phyloP scores from a whole-genome alignment of 257 asterid genomes.

The Solanum sejunctum region DNA sequence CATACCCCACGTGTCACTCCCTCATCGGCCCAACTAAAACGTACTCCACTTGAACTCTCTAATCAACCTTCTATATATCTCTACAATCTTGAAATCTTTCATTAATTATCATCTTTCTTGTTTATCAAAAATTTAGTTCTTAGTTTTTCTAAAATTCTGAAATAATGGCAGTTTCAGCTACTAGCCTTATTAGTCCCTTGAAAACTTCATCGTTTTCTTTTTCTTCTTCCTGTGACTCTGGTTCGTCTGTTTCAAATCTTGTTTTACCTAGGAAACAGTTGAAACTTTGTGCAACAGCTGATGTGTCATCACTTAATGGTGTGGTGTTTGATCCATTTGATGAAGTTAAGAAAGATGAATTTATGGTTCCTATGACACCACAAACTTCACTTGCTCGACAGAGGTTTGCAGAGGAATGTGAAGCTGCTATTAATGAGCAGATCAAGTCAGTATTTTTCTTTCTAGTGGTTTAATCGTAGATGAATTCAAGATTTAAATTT shows the following conservation, averaged over 20 bases:
- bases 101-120: not conserved
- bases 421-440: constrained; percentile 73
- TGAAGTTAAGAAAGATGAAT: constrained; percentile 60
- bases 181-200: not conserved
- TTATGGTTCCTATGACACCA: constrained; percentile 33
- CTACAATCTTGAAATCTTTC: not conserved
- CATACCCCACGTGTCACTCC: constrained; percentile 14
- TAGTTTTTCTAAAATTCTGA: constrained; percentile 3
- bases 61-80: not conserved
- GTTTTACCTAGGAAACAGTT: constrained; percentile 20
- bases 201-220: not conserved
- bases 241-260: constrained; percentile 4
- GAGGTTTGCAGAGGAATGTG: constrained; percentile 34
- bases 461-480: not conserved
- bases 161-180: constrained; percentile 38
- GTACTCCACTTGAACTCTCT: not conserved
- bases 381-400: constrained; percentile 70
- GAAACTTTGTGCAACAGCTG: constrained; percentile 15
- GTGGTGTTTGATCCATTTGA: constrained; percentile 82
- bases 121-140: not conserved
- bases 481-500: not conserved
- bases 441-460: constrained; percentile 44
- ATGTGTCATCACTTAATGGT: constrained; percentile 36
- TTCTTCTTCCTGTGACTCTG: constrained; percentile 2
- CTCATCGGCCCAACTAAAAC: constrained; percentile 6